These are phyloP conservation scores for Leccinum rimulosum DNA, from an alignment of 768 basidiomycete species.

Conservation along the genomic window DNA sequence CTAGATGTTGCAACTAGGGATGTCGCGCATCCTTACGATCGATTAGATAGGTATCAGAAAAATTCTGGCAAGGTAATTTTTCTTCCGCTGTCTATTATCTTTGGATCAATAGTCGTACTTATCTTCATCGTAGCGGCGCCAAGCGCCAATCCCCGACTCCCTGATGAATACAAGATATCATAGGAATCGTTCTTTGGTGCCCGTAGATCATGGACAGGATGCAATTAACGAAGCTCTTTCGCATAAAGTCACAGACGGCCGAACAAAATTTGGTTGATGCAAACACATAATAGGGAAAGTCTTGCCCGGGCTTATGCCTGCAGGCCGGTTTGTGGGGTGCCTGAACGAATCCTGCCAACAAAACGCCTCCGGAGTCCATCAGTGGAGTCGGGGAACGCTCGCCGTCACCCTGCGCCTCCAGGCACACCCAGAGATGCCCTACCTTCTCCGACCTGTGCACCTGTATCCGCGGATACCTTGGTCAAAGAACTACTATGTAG, in stretches of 20 bases:
- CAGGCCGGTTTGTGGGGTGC: no score
- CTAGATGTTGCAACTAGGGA: conserved; percentile 79
- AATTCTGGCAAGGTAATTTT: conserved; percentile 95
- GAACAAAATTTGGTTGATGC: no score
- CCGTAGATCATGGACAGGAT: no score
- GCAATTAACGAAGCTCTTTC: conserved; percentile 7
- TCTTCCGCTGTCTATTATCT: conserved; percentile 80
- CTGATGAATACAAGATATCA: no score
- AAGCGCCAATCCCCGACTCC: no score
- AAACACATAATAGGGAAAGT: no score
- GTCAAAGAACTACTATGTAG: conserved; percentile 17
- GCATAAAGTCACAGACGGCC: no score
- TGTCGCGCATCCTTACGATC: conserved; percentile 25
- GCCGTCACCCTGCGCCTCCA: conserved; percentile 29
- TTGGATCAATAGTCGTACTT: conserved; percentile 66
- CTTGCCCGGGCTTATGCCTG: no score
- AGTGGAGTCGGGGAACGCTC: conserved; percentile 27
- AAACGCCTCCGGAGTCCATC: no score
- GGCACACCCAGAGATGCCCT: conserved; percentile 27
- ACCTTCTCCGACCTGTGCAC: conserved; percentile 22
- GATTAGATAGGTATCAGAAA: conserved; percentile 73
- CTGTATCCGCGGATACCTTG: conserved; percentile 34
- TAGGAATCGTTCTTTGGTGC: no score
- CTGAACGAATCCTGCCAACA: no score
- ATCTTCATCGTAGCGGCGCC: conserved; percentile 47